Evolutionary conservation across 2,329 filamentous ascomycete species (phyloP), one percentile per base, ranked within the genome.

Genomic region (Epichloe festucae): DNA sequence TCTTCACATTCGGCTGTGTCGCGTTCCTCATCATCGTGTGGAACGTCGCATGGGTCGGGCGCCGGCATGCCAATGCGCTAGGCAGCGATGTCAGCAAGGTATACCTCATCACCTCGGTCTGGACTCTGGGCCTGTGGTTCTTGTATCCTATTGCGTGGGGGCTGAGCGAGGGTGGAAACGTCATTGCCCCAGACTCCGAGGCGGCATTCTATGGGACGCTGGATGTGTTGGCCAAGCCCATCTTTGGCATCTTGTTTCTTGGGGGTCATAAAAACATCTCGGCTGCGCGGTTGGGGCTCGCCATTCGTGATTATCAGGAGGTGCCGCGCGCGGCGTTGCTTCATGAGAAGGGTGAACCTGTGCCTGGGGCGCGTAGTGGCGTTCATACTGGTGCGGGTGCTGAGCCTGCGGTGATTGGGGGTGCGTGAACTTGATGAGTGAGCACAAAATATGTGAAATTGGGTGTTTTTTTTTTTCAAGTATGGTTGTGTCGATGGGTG

Each of bases 161-260:
- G 35, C 58, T 79, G 8, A 67, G 65, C 3, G 77, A 80, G 56
- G 77, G 75, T 39, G 73, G 73, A 34, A 77, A 78, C 61, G 55
- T 60, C 48, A 73, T 79, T 48, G 66, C 81, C 2, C 77, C 80
- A 0, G 82, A 87, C 60, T 78, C 77, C 0, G 83, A 87, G 60
- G 79, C 80, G 11, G 67, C 84, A 53, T 85, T 86, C 62, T 87
- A 87, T 60, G 81, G 82, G 42, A 67, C 85, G 3, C 71, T 87
- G 0, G 83, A 87, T 54, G 64, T 85, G 5, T 54, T 84, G 3
- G 75, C 82, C 6, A 86, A 85, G 67, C 79, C 80, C 0, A 70
- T 77, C 8, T 86, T 85, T 56, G 78, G 79, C 15, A 69, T 71
- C 12, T 60, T 84, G 1, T 71, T 87, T 1, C 67, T 87, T 48